phyloP scores from a whole-genome alignment of 192 early-diverging fungal genomes.

The Rhizophagus sp. region DNA sequence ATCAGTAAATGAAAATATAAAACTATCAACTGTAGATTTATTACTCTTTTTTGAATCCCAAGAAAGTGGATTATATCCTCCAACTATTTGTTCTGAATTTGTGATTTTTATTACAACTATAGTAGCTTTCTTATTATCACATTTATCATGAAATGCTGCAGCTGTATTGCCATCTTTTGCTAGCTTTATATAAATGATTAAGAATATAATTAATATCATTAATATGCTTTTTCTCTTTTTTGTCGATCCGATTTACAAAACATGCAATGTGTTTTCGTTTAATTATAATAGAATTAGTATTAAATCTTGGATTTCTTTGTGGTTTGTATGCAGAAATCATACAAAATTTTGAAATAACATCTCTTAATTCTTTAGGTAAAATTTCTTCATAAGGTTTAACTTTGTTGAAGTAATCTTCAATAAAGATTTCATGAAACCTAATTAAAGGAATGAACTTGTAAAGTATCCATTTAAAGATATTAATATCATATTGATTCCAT shows the following conservation, averaged over 20 bases:
- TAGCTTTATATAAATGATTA: no score
- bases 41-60: no score
- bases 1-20: not conserved
- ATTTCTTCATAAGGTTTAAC: not conserved
- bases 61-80: no score
- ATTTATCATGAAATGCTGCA: no score
- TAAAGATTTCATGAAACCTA: not conserved
- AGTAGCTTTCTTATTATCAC: no score
- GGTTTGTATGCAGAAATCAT: not conserved
- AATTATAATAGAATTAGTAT: slow-evolving; percentile 1
- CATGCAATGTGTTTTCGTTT: not conserved
- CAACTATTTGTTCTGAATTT: no score
- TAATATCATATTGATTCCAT: not conserved
- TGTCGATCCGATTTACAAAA: not conserved
- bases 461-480: no score
- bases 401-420: not conserved
- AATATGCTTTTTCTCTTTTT: not conserved
- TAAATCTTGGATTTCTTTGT: not conserved
- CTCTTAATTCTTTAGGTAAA: not conserved
- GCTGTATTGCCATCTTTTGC: no score
- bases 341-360: not conserved
- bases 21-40: no score
- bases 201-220: no score
- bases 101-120: no score
- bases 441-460: no score